These are phyloP conservation scores for Linderniella brevidens DNA, from an alignment of 257 asterid genomes.

Conservation along the genomic window DNA sequence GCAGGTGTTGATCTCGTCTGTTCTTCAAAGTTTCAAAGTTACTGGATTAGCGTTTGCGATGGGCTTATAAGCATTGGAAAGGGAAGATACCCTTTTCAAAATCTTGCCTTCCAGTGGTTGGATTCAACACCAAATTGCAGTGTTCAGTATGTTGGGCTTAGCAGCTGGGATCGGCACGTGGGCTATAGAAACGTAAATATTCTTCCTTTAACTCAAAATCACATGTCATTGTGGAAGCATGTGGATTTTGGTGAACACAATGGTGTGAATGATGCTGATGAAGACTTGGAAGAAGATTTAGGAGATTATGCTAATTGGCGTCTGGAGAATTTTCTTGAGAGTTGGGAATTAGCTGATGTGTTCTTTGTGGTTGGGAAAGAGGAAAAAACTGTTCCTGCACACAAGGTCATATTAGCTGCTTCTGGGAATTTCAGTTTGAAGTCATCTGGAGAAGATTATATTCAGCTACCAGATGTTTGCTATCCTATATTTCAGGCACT, in stretches of 20 bases:
- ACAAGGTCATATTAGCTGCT: constrained; percentile 70
- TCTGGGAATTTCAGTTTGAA: constrained; percentile 47
- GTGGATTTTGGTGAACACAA: constrained; percentile 44
- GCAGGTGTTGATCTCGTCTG: constrained; percentile 69
- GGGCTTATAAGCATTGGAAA: constrained; percentile 92
- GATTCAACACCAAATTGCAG: constrained; percentile 76
- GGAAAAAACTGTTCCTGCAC: constrained; percentile 70
- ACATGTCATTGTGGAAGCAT: constrained; percentile 79
- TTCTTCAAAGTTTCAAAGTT: constrained; percentile 83
- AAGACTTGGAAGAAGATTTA: constrained; percentile 39
- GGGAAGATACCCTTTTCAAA: constrained; percentile 94
- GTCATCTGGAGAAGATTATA: constrained; percentile 26
- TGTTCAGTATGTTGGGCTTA: constrained; percentile 85
- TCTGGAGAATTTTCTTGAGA: constrained; percentile 57
- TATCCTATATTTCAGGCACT: constrained; percentile 57
- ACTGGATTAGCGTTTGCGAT: constrained; percentile 86
- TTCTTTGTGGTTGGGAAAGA: constrained; percentile 63
- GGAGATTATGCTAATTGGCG: constrained; percentile 67
- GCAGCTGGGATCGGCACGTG: constrained; percentile 97
- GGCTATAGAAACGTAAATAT: constrained; percentile 83
- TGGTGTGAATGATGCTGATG: constrained; percentile 36
- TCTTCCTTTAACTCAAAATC: constrained; percentile 71
- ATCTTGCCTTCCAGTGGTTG: constrained; percentile 89
- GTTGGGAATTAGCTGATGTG: constrained; percentile 75
- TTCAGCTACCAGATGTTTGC: constrained; percentile 33